phyloP scores from a whole-genome alignment of 1,284 basidiomycete species.

The Stygiomarasmius scandens region DNA sequence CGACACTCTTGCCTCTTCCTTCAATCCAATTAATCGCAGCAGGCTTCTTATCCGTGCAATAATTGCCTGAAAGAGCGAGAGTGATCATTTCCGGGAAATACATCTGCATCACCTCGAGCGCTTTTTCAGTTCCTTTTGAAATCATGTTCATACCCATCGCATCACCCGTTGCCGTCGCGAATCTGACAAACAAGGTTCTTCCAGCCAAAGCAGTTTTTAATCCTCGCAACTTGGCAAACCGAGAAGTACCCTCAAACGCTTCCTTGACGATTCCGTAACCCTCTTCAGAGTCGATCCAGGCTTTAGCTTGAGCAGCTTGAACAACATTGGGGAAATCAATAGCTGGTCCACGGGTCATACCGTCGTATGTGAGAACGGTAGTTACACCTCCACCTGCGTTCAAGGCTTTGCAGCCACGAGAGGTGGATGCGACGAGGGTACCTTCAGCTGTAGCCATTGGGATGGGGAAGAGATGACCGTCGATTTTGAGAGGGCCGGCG shows the following conservation, averaged over 20 bases:
- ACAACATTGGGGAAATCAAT: constrained; percentile 91
- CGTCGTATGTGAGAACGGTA: constrained; percentile 92
- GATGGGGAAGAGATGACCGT: constrained; percentile 85
- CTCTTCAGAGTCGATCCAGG: constrained; percentile 87
- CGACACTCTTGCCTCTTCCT: constrained; percentile 96
- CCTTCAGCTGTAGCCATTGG: constrained; percentile 99
- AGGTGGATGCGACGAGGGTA: constrained; percentile 96
- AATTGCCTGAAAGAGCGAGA: constrained; percentile 95
- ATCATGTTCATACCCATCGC: constrained; percentile 99
- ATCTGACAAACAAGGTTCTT: constrained; percentile 92
- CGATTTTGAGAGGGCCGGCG: constrained; percentile 93
- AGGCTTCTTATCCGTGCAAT: constrained; percentile 99
- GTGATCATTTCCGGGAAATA: constrained; percentile 93
- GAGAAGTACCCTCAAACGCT: constrained; percentile 93
- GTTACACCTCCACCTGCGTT: constrained; percentile 95
- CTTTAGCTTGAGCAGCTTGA: constrained; percentile 82
- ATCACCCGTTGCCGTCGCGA: constrained; percentile 94
- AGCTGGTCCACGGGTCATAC: constrained; percentile 97
- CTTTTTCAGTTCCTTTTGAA: constrained; percentile 94
- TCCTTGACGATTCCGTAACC: constrained; percentile 80
- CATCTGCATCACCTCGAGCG: constrained; percentile 79
- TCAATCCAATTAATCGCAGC: constrained; percentile 99
- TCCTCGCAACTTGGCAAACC: constrained; percentile 83
- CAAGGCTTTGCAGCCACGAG: constrained; percentile 96
- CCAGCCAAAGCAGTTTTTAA: constrained; percentile 90